These are phyloP conservation scores for Phytomonas sp. DNA, from an alignment of 208 protist genomes.

Conservation along the genomic window DNA sequence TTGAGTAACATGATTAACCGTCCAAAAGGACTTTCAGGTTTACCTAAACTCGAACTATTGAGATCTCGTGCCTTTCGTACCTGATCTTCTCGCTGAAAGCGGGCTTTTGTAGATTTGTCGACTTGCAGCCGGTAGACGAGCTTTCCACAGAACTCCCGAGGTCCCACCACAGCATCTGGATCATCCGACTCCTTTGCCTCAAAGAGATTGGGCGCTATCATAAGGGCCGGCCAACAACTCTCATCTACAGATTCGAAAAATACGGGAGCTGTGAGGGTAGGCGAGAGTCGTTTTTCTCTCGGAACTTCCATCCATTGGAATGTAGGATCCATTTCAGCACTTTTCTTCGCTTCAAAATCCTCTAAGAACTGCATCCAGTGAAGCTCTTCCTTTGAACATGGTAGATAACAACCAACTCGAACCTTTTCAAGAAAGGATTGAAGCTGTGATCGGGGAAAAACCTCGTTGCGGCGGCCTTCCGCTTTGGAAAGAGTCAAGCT, in stretches of 20 bases:
- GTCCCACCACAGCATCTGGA: conserved; percentile 55
- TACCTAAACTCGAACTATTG: conserved; percentile 12
- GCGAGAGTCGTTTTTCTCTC: conserved; percentile 16
- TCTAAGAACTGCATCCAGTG: conserved; percentile 46
- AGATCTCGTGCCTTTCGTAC: conserved; percentile 19
- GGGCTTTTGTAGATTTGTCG: conserved; percentile 37
- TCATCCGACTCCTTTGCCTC: conserved; percentile 18
- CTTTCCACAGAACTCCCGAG: conserved; percentile 43
- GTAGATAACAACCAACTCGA: conserved; percentile 62
- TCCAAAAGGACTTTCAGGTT: conserved; percentile 25
- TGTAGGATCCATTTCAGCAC: conserved; percentile 41
- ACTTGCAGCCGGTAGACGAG: conserved; percentile 55
- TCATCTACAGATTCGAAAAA: conserved; percentile 27
- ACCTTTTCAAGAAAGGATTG: conserved; percentile 44
- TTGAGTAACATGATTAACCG: conserved; percentile 30
- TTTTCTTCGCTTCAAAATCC: conserved; percentile 37
- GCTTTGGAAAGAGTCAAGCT: conserved; percentile 61
- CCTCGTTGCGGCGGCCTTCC: conserved; percentile 28
- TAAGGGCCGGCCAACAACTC: conserved; percentile 19
- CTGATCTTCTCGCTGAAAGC: conserved; percentile 40
- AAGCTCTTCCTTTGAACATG: conserved; percentile 38
- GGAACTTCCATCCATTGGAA: conserved; percentile 32
- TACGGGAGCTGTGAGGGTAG: not conserved
- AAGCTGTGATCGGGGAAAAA: conserved; percentile 34
- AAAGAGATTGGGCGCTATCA: conserved; percentile 15